Evolutionary conservation across 345 rosid genomes (phyloP).

Genomic region (Turnera subulata): DNA sequence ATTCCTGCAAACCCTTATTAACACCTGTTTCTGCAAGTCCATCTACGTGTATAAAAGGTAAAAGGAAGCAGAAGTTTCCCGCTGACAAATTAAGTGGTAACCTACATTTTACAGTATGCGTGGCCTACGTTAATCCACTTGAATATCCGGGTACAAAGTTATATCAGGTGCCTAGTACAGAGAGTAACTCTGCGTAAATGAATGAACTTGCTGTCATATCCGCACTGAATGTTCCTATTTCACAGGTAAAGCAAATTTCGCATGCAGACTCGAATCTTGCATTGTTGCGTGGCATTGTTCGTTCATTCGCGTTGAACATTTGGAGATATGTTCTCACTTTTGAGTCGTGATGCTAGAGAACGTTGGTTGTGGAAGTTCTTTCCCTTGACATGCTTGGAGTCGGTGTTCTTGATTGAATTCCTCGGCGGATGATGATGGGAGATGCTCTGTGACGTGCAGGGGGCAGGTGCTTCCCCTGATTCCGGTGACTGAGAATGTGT

Average conservation of each 20-base stretch:
- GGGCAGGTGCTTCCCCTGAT: slow-evolving; percentile 17
- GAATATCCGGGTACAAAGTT: neutral
- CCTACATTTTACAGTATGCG: neutral
- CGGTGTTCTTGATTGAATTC: slow-evolving; percentile 22
- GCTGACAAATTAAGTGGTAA: neutral
- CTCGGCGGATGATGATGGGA: slow-evolving; percentile 18
- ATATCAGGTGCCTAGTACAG: slow-evolving; percentile 3
- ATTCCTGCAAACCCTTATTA: too few species aligned
- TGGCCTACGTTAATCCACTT: slow-evolving; percentile 7
- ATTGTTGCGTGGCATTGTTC: neutral
- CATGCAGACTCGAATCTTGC: neutral
- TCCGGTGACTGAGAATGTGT: slow-evolving; percentile 26
- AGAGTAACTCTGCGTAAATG: slow-evolving; percentile 14
- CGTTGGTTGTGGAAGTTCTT: slow-evolving; percentile 23
- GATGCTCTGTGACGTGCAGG: slow-evolving; percentile 14
- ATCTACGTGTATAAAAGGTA: too few species aligned
- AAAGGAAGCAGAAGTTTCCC: too few species aligned
- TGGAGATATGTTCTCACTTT: slow-evolving; percentile 36
- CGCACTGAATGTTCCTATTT: too few species aligned
- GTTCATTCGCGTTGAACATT: slow-evolving; percentile 29
- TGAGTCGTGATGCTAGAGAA: slow-evolving; percentile 21
- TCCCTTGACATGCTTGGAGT: slow-evolving; percentile 19
- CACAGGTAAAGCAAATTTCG: neutral
- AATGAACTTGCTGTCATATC: slow-evolving; percentile 12
- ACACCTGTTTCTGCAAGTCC: too few species aligned